These are phyloP conservation scores for Penicillium freii DNA, from an alignment of 2,329 filamentous ascomycete genomes.

Conservation along the genomic window DNA sequence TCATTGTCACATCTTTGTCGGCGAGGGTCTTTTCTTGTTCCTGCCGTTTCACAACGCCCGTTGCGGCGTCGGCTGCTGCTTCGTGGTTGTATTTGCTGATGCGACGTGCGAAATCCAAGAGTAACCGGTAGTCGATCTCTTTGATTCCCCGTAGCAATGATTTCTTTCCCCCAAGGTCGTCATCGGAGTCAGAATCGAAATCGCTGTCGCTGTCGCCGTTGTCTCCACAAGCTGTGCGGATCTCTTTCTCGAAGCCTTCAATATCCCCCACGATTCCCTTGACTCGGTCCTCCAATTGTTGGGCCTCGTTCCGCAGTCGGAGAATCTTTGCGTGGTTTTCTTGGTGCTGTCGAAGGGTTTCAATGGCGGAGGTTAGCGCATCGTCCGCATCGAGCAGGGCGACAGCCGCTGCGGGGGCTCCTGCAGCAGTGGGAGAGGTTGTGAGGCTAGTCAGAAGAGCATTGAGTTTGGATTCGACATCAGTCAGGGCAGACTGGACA, in stretches of 20 bases:
- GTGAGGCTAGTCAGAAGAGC: constrained; percentile 42
- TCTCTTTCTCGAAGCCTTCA: constrained; percentile 42
- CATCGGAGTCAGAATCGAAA: constrained; percentile 26
- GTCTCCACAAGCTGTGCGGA: constrained; percentile 34
- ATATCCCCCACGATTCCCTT: constrained; percentile 44
- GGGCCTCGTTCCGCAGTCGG: constrained; percentile 41
- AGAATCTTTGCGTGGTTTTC: constrained; percentile 45
- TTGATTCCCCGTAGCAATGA: constrained; percentile 23
- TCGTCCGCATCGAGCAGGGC: constrained; percentile 45
- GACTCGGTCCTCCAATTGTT: constrained; percentile 41
- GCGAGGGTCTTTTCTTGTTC: constrained; percentile 13
- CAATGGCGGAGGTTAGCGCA: constrained; percentile 40
- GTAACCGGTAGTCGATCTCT: constrained; percentile 45
- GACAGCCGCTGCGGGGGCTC: constrained; percentile 42
- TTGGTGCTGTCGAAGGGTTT: constrained; percentile 46
- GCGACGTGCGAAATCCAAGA: constrained; percentile 46
- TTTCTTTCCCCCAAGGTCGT: constrained; percentile 9
- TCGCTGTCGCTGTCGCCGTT: constrained; percentile 35
- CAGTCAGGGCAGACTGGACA: constrained; percentile 40
- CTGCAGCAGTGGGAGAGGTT: constrained; percentile 44
- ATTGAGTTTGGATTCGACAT: constrained; percentile 45
- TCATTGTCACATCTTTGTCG: constrained; percentile 36
- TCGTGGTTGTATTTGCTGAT: constrained; percentile 50
- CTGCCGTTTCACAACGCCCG: constrained; percentile 24
- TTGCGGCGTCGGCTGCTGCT: constrained; percentile 44